A percentile compares a stretch with the other conserved stretches of the same genome.
Evolutionary conservation across 2,329 filamentous ascomycete species (phyloP).

Genomic region (Botrytis sinoallii): DNA sequence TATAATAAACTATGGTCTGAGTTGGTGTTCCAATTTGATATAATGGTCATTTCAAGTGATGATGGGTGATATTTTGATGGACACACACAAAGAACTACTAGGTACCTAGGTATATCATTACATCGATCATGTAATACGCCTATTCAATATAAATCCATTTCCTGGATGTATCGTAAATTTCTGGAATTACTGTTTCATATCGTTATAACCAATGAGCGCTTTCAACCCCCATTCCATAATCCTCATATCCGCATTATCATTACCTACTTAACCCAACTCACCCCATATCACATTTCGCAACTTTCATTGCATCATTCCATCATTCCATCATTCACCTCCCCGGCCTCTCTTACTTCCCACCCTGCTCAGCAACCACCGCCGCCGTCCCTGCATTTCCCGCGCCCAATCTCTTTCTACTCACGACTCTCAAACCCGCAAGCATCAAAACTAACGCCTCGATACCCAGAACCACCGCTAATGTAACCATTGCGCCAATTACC

Average conservation of each 20-base stretch:
- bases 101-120: background rate
- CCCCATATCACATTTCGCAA: too few relatives aligned
- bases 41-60: background rate
- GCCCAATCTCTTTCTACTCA: slow-evolving; percentile 49
- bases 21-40: background rate
- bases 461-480: slow-evolving; percentile 60
- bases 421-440: slow-evolving; percentile 55
- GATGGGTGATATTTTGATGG: background rate
- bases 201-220: background rate
- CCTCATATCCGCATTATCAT: background rate
- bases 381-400: background rate
- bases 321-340: background rate
- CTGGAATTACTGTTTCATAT: background rate
- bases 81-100: background rate
- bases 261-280: too few relatives aligned
- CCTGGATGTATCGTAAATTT: background rate
- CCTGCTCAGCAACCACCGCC: background rate
- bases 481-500: slow-evolving; percentile 73
- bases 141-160: background rate
- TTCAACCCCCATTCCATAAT: background rate
- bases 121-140: background rate
- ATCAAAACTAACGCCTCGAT: slow-evolving; percentile 52
- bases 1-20: background rate
- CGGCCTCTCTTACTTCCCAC: background rate
- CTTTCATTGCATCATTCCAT: too few relatives aligned